Conservation (phyloP, 306 rosid species). For the Echinosophora koreensis region DNA sequence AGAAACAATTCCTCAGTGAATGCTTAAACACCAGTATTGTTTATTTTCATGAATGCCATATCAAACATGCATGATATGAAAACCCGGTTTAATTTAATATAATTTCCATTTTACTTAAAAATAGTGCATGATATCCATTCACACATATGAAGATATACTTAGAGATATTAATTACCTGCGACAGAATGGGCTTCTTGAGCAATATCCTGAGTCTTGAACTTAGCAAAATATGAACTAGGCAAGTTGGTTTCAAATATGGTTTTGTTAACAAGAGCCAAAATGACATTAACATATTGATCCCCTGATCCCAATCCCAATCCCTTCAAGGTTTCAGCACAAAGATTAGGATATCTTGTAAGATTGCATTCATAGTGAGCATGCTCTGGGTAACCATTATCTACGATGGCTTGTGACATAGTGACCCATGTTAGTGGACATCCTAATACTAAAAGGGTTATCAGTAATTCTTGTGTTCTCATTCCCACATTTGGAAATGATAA, state of each 20-base stretch:
- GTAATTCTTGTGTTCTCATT: constrained; percentile 14
- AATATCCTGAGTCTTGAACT: constrained; percentile 16
- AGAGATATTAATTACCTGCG: constrained; percentile 40
- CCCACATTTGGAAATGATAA: background rate
- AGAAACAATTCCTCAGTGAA: no score
- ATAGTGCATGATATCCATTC: background rate
- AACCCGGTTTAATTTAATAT: background rate
- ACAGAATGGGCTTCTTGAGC: constrained; percentile 35
- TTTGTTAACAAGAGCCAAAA: constrained; percentile 51
- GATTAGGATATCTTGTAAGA: constrained; percentile 52
- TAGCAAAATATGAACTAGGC: constrained; percentile 34
- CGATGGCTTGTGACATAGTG: constrained; percentile 28
- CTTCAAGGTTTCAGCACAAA: constrained; percentile 54
- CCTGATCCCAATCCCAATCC: constrained; percentile 16
- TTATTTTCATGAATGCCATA: background rate
- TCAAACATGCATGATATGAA: background rate
- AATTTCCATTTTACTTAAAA: background rate
- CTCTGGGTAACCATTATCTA: background rate
- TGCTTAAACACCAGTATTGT: background rate
- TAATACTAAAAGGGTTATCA: constrained; percentile 33
- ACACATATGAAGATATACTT: background rate
- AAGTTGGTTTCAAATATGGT: constrained; percentile 54
- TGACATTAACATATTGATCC: constrained; percentile 37
- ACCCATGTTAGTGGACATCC: constrained; percentile 34
- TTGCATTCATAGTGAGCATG: constrained; percentile 42